Conservation (phyloP, 768 basidiomycete species). For the Xerocomellus chrysenteron region DNA sequence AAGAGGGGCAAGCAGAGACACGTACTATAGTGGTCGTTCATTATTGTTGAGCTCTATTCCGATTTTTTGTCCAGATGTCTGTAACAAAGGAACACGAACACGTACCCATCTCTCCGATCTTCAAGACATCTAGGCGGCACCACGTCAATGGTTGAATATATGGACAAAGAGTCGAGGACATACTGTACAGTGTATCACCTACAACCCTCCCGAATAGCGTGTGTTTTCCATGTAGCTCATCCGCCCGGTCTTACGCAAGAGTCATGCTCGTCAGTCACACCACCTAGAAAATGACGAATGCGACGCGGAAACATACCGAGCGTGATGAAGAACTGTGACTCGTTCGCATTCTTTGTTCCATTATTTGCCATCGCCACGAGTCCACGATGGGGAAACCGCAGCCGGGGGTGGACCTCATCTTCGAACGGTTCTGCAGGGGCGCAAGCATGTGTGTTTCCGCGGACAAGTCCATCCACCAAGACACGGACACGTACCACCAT, state of each 20-base stretch:
- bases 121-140: conserved; percentile 68
- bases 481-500: conserved; percentile 61
- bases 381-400: conserved; percentile 88
- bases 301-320: conserved; percentile 53
- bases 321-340: conserved; percentile 95
- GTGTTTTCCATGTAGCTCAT: conserved; percentile 92
- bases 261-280: neutral
- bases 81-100: neutral
- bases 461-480: neutral
- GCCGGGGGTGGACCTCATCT: conserved; percentile 90
- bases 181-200: conserved; percentile 89
- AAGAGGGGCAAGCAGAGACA: conserved; percentile 7
- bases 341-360: conserved; percentile 84
- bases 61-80: neutral
- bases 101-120: conserved; percentile 87
- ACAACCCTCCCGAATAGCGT: conserved; percentile 91
- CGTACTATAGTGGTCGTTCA: conserved; percentile 80
- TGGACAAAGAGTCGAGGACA: conserved; percentile 26
- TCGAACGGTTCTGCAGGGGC: conserved; percentile 73
- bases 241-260: conserved; percentile 66
- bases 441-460: neutral
- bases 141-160: neutral
- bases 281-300: neutral
- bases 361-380: conserved; percentile 93
- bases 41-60: conserved; percentile 65